phyloP scores from a whole-genome alignment of 106 monocot species.

The Posidonia australis region DNA sequence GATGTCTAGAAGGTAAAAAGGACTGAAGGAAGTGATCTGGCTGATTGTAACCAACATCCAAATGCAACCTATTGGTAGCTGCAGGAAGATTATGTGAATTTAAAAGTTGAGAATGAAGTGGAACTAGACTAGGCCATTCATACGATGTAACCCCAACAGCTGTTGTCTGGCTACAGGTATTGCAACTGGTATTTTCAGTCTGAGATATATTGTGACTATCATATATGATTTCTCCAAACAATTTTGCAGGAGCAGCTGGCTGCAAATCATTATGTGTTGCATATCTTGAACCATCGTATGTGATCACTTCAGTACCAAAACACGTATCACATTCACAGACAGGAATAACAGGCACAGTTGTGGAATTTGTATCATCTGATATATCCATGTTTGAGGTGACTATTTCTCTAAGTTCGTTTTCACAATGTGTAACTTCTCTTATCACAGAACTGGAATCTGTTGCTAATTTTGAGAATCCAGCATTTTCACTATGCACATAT shows the following conservation, averaged over 20 bases:
- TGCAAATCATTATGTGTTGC: background rate
- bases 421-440: background rate
- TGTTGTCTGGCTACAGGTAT: constrained; percentile 12
- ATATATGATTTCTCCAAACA: background rate
- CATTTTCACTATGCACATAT: background rate
- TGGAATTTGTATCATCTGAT: background rate
- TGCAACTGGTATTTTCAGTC: constrained; percentile 4
- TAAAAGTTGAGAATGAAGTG: constrained; percentile 29
- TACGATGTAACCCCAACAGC: constrained; percentile 26
- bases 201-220: background rate
- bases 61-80: constrained; percentile 62
- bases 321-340: background rate
- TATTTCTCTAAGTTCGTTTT: too few relatives aligned
- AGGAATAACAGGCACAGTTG: background rate
- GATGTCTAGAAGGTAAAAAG: constrained; percentile 35
- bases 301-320: background rate
- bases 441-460: background rate
- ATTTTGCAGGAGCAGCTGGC: background rate
- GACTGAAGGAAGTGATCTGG: constrained; percentile 38
- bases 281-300: background rate
- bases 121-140: constrained; percentile 53
- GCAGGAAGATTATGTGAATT: constrained; percentile 40
- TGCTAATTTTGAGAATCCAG: background rate
- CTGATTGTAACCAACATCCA: constrained; percentile 62
- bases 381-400: background rate